Base-by-base conservation (phyloP, 106 monocot genomes). In the Hemerocallis citrina region DNA sequence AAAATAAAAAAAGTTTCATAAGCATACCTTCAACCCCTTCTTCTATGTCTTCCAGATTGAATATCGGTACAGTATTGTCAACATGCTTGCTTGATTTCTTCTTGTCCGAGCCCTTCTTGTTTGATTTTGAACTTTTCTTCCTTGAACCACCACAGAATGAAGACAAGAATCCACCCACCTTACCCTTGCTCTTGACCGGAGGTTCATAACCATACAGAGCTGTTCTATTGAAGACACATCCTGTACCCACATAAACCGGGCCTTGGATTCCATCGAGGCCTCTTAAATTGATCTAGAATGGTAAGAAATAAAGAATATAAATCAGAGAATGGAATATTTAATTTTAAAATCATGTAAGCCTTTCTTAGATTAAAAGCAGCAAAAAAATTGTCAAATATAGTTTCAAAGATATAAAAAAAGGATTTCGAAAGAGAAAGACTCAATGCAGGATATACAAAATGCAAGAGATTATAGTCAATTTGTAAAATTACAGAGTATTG, bases 251-350 rank as follows among this genome's bases (percentile, higher is more conserved):
- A 65, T 92, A 92, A 71, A 92, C 92, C 6, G 92, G 92, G 3
- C 92, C 92, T 83, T 86, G 92, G 40, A 92, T 86, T 20, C 92
- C 92, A 73, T 92, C 92, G 10, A 92, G 75, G 57, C 92, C 86
- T 73, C 92, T 79, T 60, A 92, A 77, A 65, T 92, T 92, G 55
- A 92, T 92, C 92, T 92, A 60, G 12, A 59, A 50, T 1, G 11
- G 25, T 0, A 35, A 59, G 22, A 38, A 38, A 25, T 6, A 49
- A 59, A 24, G 31, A 7, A 61, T 38, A 3, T 40, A 28, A 40
- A 38, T 51, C 52, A 52, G 50, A 34, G 15, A 5, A 39, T 25
- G 39, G 5, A 59, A 15, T 8, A 50, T 25, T 24, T 50, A 13
- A 2, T 57, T 39, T 59, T 59, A 22, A 1, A 39, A 57, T 57